A percentile compares a stretch with the other conserved stretches of the same genome.
Evolutionary conservation across 169 alveolate species (phyloP).

Genomic region (Cryptosporidium sp.): DNA sequence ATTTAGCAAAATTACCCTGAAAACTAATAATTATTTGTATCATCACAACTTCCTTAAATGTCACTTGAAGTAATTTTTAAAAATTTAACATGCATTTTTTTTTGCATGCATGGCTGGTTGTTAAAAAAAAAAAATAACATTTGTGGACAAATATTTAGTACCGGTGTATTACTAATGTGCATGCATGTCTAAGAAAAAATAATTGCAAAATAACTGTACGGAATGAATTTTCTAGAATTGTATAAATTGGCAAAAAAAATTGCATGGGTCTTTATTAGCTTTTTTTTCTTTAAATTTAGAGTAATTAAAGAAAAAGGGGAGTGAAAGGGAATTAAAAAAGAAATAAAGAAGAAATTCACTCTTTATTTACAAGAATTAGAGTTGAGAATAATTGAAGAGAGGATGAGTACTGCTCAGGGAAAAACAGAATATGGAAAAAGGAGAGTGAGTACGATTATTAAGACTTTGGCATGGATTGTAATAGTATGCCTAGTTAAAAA

Average conservation of each 20-base stretch:
- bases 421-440: background rate
- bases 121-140: too few relatives aligned
- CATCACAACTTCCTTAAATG: background rate
- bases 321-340: background rate
- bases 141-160: conserved; percentile 11
- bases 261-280: conserved; percentile 23
- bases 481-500: background rate
- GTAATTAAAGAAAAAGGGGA: conserved; percentile 25
- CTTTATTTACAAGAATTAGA: conserved; percentile 11
- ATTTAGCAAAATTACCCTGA: background rate
- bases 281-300: conserved; percentile 15
- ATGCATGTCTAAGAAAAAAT: conserved; percentile 4
- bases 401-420: background rate
- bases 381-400: background rate
- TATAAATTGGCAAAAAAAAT: background rate
- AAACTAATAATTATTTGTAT: background rate
- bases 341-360: conserved; percentile 16
- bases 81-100: background rate
- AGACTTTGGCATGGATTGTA: conserved; percentile 28
- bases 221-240: conserved; percentile 8
- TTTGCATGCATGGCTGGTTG: conserved; percentile 7
- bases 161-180: conserved; percentile 23
- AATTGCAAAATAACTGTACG: background rate
- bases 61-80: background rate
- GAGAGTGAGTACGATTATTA: conserved; percentile 23